Evolutionary conservation across 1,284 basidiomycete genomes (phyloP).

Genomic region (Boletus hoseneyae): DNA sequence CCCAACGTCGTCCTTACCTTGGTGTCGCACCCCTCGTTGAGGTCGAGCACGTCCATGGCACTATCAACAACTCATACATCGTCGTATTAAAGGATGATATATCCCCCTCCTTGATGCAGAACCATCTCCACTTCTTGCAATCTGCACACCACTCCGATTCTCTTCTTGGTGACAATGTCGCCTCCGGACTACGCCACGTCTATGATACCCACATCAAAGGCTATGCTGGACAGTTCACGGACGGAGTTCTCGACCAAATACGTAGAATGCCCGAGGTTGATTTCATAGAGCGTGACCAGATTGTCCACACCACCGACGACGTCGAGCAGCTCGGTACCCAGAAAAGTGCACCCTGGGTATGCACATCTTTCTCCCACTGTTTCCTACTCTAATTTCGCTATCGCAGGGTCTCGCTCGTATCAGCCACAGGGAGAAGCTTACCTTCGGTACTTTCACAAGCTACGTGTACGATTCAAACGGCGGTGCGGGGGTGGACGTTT

Average conservation of each 20-base stretch:
- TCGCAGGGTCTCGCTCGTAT: conserved; percentile 89
- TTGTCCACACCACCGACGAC: conserved; percentile 74
- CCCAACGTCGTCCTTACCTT: conserved; percentile 43
- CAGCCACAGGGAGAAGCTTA: conserved; percentile 81
- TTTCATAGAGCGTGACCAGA: conserved; percentile 91
- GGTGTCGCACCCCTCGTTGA: conserved; percentile 55
- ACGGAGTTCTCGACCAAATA: conserved; percentile 74
- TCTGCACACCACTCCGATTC: conserved; percentile 53
- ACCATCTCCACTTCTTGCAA: conserved; percentile 73
- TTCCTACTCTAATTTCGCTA: neutral
- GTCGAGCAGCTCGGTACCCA: conserved; percentile 44
- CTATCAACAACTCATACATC: conserved; percentile 87
- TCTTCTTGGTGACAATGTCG: conserved; percentile 40
- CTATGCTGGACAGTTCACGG: conserved; percentile 84
- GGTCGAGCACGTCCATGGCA: conserved; percentile 61
- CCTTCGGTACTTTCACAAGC: conserved; percentile 82
- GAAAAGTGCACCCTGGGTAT: conserved; percentile 87
- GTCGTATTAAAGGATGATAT: conserved; percentile 80
- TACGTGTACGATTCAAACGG: conserved; percentile 77
- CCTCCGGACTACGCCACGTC: conserved; percentile 63
- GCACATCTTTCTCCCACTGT: conserved; percentile 18
- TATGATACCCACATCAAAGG: conserved; percentile 74
- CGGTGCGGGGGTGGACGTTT: conserved; percentile 91
- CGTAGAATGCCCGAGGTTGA: conserved; percentile 88
- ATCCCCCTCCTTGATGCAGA: conserved; percentile 53